Evolutionary conservation across 129 eudicot species (phyloP), one percentile per base, ranked within the genome.

Genomic region (Centrapalus pauciflorus): DNA sequence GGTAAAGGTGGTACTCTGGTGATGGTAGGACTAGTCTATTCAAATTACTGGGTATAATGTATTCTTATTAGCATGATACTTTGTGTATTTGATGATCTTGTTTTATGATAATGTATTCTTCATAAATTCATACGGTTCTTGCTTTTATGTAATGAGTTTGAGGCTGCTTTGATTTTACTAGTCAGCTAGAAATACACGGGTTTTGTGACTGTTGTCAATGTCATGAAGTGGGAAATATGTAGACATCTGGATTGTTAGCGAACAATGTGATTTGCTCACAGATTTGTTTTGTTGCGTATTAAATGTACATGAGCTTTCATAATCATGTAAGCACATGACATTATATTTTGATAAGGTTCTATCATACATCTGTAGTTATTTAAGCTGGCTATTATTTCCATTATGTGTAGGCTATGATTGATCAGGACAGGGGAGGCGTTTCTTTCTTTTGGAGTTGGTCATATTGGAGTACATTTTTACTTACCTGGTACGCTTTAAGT

Each of bases 391-490:
- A 43, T 17, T n/a, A 5, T 29, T 8, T 9, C 24, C 59, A 45
- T 66, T 16, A 56, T 55, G 4, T 83, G 80, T 95, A 91, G 96
- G 83, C 98, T 40, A 76, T 85, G 64, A 70, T 69, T 28, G 71
- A 69, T 48, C 82, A 79, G 64, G 77, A 79, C 13, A 77, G 73
- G 30, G 67, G 77, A 49, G 95, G 83, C 14, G 52, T 92, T 38
- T 83, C 89, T 73, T 79, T 92, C 90, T 88, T 85, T 66, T 92
- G 95, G 96, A 85, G 84, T 61, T 88, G 90, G 94, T 88, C 96
- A 40, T 92, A 92, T 76, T 92, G 98, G 98, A 92, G 98, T 64
- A 88, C 98, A 38, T 92, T 92, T 71, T 69, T 88, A 65, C 94
- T 92, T 29, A 88, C 98, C 35, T 88, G 96, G 98, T 92, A 83